These are phyloP conservation scores for Didymella sp. DNA, from an alignment of 2,329 filamentous ascomycete genomes.

Conservation along the genomic window DNA sequence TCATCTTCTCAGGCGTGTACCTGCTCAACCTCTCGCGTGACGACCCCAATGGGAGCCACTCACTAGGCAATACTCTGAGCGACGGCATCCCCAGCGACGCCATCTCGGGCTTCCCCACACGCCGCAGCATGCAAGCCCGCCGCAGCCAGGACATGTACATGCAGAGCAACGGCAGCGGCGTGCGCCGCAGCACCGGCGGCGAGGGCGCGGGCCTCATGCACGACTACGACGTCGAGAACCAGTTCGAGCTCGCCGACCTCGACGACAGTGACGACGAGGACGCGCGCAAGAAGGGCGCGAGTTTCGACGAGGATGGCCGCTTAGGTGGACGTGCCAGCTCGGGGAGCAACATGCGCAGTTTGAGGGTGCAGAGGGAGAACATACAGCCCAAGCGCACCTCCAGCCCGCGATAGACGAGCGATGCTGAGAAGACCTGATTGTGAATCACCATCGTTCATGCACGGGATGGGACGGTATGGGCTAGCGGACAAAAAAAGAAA, in stretches of 20 bases:
- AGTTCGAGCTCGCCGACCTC: constrained; percentile 79
- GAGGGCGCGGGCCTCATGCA: constrained; percentile 86
- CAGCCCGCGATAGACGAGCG: constrained; percentile 24
- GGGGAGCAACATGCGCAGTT: constrained; percentile 31
- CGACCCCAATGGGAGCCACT: constrained; percentile 79
- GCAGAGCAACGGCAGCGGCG: constrained; percentile 50
- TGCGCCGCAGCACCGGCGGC: constrained; percentile 43
- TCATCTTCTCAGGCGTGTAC: constrained; percentile 95
- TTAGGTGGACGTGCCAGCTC: constrained; percentile 32
- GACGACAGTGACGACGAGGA: constrained; percentile 63
- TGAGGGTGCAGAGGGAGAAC: constrained; percentile 40
- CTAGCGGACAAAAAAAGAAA: too few species aligned
- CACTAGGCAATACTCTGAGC: constrained; percentile 61
- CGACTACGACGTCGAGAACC: constrained; percentile 81
- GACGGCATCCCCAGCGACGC: constrained; percentile 91
- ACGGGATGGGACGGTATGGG: background rate
- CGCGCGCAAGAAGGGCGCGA: constrained; percentile 42
- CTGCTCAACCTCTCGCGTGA: constrained; percentile 92
- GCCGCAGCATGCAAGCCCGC: constrained; percentile 90
- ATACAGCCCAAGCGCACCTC: constrained; percentile 35
- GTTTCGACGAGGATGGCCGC: constrained; percentile 41
- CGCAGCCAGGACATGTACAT: constrained; percentile 63
- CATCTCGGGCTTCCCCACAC: constrained; percentile 85
- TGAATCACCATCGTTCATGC: background rate
- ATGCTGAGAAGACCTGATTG: background rate